Evolutionary conservation across 192 early-diverging fungal species (phyloP), one percentile per base, ranked within the genome.

Genomic region (Ambispora gerdemannii): DNA sequence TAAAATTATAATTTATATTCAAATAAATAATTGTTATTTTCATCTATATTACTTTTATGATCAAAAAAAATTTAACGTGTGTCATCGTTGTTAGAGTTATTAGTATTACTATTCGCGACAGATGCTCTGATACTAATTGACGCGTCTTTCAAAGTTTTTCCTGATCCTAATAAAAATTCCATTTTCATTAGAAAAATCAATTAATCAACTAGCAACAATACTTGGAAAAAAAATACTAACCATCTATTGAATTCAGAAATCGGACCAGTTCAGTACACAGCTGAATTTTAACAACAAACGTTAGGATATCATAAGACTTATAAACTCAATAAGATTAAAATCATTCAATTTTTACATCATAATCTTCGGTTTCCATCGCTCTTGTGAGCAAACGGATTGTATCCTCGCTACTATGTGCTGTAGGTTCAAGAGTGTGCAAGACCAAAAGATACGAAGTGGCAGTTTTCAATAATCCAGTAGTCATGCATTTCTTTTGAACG

Each of bases 361-460:
- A 94, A 73, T 94, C 90, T 58, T 92, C 78, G 17, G 84, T 70
- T 63, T 90, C 83, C 36, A 93, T 81, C 3, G 92, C 83, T 70
- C 81, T 89, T 63, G 91, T 84, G 58, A 94, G 73, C 28, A 94
- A 77, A 28, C 83, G 81, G 33, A 91, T 82, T 3, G 90, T 86
- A 69, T 86, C 83, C 78, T 91, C 75, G 25, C 81, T 81, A 64
- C 89, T 89, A 50, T 88, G 83, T 6, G 74, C 63, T 15, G 79
- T 15, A 1, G 95, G 87, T 67, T 95, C 90, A 63, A 99, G 77
- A 4, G 95, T 95, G 70, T 99, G 97, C 38, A 97, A 75, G 52
- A 98, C 90, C 49, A 98, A 89, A 15, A 99, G 74, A 78, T 92
- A 94, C 28, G 94, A 94, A 0, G 94, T 94, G 0, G 97, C 97